Conservation (phyloP, 179 eudicot species). For the Drosera spatulata region DNA sequence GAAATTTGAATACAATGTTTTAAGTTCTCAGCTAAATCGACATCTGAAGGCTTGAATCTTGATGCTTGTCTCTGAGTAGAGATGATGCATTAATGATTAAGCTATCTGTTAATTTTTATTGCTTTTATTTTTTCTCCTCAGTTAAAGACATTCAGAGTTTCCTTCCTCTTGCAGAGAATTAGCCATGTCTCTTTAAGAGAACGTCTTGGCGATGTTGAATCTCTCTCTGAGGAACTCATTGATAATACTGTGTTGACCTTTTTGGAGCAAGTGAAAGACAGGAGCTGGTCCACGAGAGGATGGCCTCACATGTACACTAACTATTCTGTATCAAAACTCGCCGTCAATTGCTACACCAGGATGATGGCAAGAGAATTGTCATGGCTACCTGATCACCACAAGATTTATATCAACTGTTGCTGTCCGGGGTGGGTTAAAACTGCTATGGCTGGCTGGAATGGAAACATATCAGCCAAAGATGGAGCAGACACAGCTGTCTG, state of each 20-base stretch:
- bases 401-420: conserved; percentile 66
- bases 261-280: conserved; percentile 70
- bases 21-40: too few relatives aligned
- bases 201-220: conserved; percentile 44
- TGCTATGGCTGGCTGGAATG: conserved; percentile 93
- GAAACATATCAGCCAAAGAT: conserved; percentile 60
- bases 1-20: too few relatives aligned
- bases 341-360: conserved; percentile 75
- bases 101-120: not conserved
- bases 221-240: conserved; percentile 61
- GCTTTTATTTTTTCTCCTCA: not conserved
- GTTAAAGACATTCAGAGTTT: not conserved
- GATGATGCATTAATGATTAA: too few relatives aligned
- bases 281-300: conserved; percentile 52
- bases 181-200: conserved; percentile 50
- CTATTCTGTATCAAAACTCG: conserved; percentile 82
- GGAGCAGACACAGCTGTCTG: conserved; percentile 96
- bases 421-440: conserved; percentile 99
- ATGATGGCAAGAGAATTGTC: conserved; percentile 44
- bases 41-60: too few relatives aligned
- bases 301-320: conserved; percentile 80
- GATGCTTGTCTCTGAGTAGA: too few relatives aligned
- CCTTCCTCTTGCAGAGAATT: conserved; percentile 39
- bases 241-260: conserved; percentile 41
- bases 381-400: conserved; percentile 55